phyloP scores from a whole-genome alignment of 441 rosid species.

The Populus tomentosa region DNA sequence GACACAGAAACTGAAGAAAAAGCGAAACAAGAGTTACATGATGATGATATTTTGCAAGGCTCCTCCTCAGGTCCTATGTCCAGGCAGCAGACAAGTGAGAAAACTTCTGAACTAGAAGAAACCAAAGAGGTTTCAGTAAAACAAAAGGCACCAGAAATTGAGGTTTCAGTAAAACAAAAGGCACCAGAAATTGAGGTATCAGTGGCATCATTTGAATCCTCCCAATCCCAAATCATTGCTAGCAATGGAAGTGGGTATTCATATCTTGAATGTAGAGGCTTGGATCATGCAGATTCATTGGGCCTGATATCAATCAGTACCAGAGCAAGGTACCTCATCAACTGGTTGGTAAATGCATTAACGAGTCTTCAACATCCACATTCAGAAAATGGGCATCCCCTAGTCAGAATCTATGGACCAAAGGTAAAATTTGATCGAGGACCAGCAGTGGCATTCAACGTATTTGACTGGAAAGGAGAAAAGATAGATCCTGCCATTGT shows the following conservation, averaged over 20 bases:
- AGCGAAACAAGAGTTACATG: neutral
- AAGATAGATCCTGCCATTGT: conserved; percentile 63
- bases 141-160: conserved; percentile 31
- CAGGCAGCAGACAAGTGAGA: conserved; percentile 1
- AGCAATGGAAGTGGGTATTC: neutral
- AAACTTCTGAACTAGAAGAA: conserved; percentile 17
- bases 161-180: conserved; percentile 24
- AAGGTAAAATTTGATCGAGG: conserved; percentile 49
- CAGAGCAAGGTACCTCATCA: conserved; percentile 54
- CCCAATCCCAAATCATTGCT: conserved; percentile 1
- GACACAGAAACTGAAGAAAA: conserved; percentile 10
- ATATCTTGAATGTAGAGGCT: conserved; percentile 43
- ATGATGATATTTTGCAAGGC: conserved; percentile 14
- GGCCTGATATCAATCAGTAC: conserved; percentile 49
- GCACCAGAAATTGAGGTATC: conserved; percentile 32
- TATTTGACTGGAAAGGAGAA: conserved; percentile 84
- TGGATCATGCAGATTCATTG: conserved; percentile 69
- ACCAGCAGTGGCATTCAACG: conserved; percentile 72
- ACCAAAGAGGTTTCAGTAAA: conserved; percentile 8
- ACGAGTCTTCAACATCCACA: conserved; percentile 65
- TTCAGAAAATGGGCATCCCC: conserved; percentile 34
- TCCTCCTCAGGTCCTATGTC: conserved; percentile 27
- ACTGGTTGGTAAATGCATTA: conserved; percentile 74
- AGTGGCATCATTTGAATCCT: conserved; percentile 14
- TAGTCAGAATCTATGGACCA: conserved; percentile 75